Evolutionary conservation across 441 rosid species (phyloP).

Genomic region (Rhodomyrtus psidioides): DNA sequence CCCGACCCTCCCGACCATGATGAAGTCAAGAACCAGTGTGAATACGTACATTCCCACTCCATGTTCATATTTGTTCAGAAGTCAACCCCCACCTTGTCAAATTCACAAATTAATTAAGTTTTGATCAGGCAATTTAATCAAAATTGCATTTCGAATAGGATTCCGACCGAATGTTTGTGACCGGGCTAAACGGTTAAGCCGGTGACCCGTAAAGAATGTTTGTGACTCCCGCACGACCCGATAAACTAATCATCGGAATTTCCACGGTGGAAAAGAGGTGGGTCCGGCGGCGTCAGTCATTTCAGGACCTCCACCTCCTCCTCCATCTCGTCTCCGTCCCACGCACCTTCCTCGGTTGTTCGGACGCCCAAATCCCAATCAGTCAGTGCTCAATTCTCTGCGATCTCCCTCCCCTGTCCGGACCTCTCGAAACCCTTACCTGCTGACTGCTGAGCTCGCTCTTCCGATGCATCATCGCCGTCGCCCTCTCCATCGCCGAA

Average conservation of each 20-base stretch:
- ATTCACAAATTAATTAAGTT: neutral
- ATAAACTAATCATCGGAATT: neutral
- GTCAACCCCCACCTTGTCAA: neutral
- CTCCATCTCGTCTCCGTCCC: neutral
- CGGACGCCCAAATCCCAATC: neutral
- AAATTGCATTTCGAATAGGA: neutral
- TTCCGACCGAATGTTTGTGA: neutral
- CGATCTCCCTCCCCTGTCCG: neutral
- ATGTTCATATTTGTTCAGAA: neutral
- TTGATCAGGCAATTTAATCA: neutral
- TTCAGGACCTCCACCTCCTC: neutral
- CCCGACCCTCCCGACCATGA: neutral
- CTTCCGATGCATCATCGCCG: neutral
- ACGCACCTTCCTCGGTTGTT: neutral
- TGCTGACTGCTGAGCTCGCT: neutral
- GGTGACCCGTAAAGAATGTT: neutral
- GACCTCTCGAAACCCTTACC: neutral
- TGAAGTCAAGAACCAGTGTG: neutral
- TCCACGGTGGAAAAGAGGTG: neutral
- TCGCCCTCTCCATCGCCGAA: neutral
- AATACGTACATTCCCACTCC: neutral
- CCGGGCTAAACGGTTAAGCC: neutral
- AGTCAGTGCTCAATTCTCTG: neutral
- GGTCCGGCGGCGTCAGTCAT: slow-evolving; percentile 36
- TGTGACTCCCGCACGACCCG: neutral